A percentile compares a stretch with the other conserved stretches of the same genome.
phyloP scores from a whole-genome alignment of 1,284 basidiomycete species.

The Ustilago trichophora region DNA sequence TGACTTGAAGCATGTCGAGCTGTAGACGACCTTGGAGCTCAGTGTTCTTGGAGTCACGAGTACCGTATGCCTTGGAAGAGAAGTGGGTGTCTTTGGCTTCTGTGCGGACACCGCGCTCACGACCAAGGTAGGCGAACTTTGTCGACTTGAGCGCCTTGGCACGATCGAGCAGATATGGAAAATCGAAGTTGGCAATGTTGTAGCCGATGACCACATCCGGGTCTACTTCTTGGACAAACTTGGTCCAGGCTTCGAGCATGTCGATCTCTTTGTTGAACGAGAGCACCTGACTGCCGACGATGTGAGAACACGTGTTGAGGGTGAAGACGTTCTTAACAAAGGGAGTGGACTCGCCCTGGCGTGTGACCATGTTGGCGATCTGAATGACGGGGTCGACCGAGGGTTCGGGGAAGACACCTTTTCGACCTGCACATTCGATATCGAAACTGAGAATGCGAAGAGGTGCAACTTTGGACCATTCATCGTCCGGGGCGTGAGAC shows the following conservation, averaged over 20 bases:
- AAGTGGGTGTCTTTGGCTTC: slow-evolving; percentile 66
- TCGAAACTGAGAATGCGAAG: slow-evolving; percentile 66
- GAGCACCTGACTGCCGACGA: slow-evolving; percentile 64
- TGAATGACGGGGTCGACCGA: slow-evolving; percentile 65
- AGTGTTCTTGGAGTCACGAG: slow-evolving; percentile 65
- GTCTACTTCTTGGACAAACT: slow-evolving; percentile 63
- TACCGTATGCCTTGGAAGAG: slow-evolving; percentile 66
- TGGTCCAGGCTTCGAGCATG: slow-evolving; percentile 63
- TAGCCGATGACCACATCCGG: slow-evolving; percentile 66
- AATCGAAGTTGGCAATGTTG: slow-evolving; percentile 66
- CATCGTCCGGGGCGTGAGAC: slow-evolving; percentile 61
- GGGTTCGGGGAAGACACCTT: slow-evolving; percentile 65
- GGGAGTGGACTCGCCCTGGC: slow-evolving; percentile 63
- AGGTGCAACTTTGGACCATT: slow-evolving; percentile 64
- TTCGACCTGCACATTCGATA: slow-evolving; percentile 66
- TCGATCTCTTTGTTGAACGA: slow-evolving; percentile 61
- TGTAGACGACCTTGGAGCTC: slow-evolving; percentile 65
- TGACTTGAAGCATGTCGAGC: slow-evolving; percentile 66
- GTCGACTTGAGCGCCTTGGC: slow-evolving; percentile 63
- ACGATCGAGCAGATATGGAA: slow-evolving; percentile 65
- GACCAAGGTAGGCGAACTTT: slow-evolving; percentile 62
- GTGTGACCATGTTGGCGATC: slow-evolving; percentile 66
- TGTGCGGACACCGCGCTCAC: slow-evolving; percentile 60
- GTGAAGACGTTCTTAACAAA: slow-evolving; percentile 66
- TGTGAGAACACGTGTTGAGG: slow-evolving; percentile 64